Evolutionary conservation across 441 rosid genomes (phyloP), one percentile per base, ranked within the genome.

Genomic region (Euphorbia corollata): DNA sequence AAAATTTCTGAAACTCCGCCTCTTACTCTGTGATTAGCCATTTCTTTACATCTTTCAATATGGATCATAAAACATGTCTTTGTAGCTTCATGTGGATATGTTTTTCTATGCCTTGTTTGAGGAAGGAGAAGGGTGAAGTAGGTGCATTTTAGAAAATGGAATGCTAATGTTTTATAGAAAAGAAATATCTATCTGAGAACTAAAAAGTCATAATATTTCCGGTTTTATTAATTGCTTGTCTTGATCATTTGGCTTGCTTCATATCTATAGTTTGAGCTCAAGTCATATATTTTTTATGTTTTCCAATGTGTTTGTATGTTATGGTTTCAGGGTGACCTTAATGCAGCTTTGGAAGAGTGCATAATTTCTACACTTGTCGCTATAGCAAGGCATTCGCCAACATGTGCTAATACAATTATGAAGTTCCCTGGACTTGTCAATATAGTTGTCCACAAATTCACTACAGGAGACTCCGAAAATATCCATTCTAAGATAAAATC

Each of bases 321-420:
- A 65, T 75, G 75, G 61, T 80, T 76, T 73, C 91, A 93, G 98
- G 79, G 81, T 39, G 84, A 77, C 60, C 79, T 81, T 41, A 56
- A 80, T 1, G 75, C 73, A 22, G 73, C 82, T 71, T 77, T 88
- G 66, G 91, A 85, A 66, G 96, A 92, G 59, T 73, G 79, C 84
- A 15, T 87, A 59, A 74, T 90, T 59, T 85, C 92, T 65, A 64
- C 85, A 61, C 86, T 91, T 59, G 65, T 82, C 75, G 94, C 87
- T 23, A 81, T 90, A 68, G 94, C 92, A 62, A 87, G 96, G 84
- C 97, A 93, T 85, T 93, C 97, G 30, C 91, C 91, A 70, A 85
- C 77, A 58, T 86, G 88, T 79, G 87, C 85, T 68, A 70, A 75
- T 78, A 89, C 92, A 81, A 78, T 93, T 63, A 70, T 86, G 83